phyloP scores from a whole-genome alignment of 768 basidiomycete species.

The Phaeotremella skinneri region DNA sequence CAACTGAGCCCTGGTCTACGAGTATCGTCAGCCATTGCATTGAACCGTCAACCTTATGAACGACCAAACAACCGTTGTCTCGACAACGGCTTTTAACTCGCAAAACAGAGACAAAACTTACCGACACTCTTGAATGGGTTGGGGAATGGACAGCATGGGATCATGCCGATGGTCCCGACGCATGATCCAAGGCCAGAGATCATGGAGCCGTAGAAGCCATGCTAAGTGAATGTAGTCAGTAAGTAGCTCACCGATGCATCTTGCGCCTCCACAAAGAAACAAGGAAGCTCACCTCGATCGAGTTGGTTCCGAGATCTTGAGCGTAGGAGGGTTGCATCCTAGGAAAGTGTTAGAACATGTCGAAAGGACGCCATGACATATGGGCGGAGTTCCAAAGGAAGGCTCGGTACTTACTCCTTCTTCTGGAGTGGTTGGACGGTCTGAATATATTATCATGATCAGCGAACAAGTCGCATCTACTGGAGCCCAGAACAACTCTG shows the following conservation, averaged over 20 bases:
- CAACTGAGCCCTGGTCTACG: slow-evolving; percentile 43
- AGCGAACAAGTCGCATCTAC: not conserved
- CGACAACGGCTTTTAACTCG: too few species aligned
- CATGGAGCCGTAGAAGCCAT: slow-evolving; percentile 81
- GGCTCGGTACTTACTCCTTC: slow-evolving; percentile 33
- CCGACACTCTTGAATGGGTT: slow-evolving; percentile 62
- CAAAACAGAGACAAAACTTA: slow-evolving; percentile 58
- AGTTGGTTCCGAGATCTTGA: slow-evolving; percentile 71
- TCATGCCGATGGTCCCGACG: slow-evolving; percentile 68
- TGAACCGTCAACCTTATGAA: not conserved
- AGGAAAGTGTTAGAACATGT: not conserved
- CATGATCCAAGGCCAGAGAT: slow-evolving; percentile 67
- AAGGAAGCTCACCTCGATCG: slow-evolving; percentile 56
- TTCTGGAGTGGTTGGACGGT: slow-evolving; percentile 43
- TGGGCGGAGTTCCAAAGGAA: not conserved
- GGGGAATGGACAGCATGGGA: slow-evolving; percentile 70
- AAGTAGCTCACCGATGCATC: too few species aligned
- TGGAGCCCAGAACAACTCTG: slow-evolving; percentile 6
- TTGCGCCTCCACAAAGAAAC: too few species aligned
- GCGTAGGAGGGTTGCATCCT: slow-evolving; percentile 77
- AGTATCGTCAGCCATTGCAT: not conserved
- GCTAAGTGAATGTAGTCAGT: slow-evolving; percentile 53
- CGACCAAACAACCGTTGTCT: not conserved
- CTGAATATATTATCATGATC: slow-evolving; percentile 10
- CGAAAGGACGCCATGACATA: not conserved